A percentile compares a stretch with the other conserved stretches of the same genome.
Conservation (phyloP, 805 yeast genomes). For the Wickerhamomyces alni region DNA sequence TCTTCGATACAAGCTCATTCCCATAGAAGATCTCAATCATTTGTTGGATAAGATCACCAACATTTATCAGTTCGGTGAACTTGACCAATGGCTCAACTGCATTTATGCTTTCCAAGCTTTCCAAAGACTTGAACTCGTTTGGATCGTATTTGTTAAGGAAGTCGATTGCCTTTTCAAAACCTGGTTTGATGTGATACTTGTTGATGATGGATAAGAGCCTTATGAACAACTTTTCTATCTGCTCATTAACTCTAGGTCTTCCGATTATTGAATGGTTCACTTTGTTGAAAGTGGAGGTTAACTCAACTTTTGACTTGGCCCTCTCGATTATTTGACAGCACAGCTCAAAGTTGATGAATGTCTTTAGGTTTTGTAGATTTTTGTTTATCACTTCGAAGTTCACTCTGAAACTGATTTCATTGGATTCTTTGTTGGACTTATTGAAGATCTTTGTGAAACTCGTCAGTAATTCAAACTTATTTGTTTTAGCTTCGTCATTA, state of each 20-base stretch:
- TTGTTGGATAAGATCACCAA: constrained; percentile 88
- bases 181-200: constrained; percentile 70
- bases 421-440: constrained; percentile 26
- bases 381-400: constrained; percentile 70
- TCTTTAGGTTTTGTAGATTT: constrained; percentile 69
- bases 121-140: constrained; percentile 27
- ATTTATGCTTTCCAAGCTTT: constrained; percentile 22
- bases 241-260: constrained; percentile 23
- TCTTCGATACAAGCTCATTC: constrained; percentile 59
- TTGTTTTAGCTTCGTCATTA: constrained; percentile 24
- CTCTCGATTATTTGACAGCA: constrained; percentile 64
- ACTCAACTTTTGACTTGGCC: constrained; percentile 57
- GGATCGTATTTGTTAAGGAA: constrained; percentile 73
- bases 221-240: constrained; percentile 61
- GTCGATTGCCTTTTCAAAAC: constrained; percentile 74
- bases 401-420: constrained; percentile 61
- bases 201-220: constrained; percentile 59
- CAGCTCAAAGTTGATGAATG: constrained; percentile 74
- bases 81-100: constrained; percentile 79
- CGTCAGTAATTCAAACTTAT: constrained; percentile 52
- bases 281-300: constrained; percentile 43
- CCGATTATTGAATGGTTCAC: constrained; percentile 27
- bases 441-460: constrained; percentile 62
- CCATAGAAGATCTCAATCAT: constrained; percentile 88
- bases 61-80: constrained; percentile 85